These are phyloP conservation scores for Abelmoschus esculentus DNA, from an alignment of 345 rosid genomes.

Conservation along the genomic window DNA sequence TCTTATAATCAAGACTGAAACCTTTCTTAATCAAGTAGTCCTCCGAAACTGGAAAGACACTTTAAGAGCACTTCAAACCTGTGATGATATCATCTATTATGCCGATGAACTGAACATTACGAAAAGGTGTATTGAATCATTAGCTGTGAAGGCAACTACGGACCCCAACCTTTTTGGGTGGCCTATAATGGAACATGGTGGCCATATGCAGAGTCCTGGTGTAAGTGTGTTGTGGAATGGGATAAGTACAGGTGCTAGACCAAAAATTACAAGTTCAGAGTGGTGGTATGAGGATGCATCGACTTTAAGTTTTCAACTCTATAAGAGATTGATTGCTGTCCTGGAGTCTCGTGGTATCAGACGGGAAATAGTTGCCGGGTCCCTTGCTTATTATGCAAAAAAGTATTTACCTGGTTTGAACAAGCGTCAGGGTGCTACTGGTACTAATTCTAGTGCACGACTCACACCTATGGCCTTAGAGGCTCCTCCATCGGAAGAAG, in stretches of 20 bases:
- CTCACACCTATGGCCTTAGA: slow-evolving; percentile 45
- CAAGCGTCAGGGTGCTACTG: slow-evolving; percentile 57
- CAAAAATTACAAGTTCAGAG: slow-evolving; percentile 61
- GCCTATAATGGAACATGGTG: slow-evolving; percentile 88
- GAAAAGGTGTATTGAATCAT: slow-evolving; percentile 69
- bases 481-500: slow-evolving; percentile 67
- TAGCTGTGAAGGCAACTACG: slow-evolving; percentile 65
- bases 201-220: slow-evolving; percentile 96
- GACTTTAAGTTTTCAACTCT: slow-evolving; percentile 59
- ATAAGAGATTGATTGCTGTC: slow-evolving; percentile 55
- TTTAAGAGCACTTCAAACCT: slow-evolving; percentile 68
- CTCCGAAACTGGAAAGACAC: slow-evolving; percentile 91
- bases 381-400: slow-evolving; percentile 63
- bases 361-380: slow-evolving; percentile 65
- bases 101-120: slow-evolving; percentile 71
- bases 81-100: slow-evolving; percentile 53
- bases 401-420: slow-evolving; percentile 80
- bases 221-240: slow-evolving; percentile 96
- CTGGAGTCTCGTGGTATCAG: slow-evolving; percentile 84
- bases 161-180: slow-evolving; percentile 91
- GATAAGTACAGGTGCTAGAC: slow-evolving; percentile 90
- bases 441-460: slow-evolving; percentile 58
- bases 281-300: slow-evolving; percentile 99
- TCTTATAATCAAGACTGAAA: slow-evolving; percentile 68
- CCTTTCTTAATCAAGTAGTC: slow-evolving; percentile 77